Conservation (phyloP, 768 basidiomycete species). For the Naganishia randhawae region DNA sequence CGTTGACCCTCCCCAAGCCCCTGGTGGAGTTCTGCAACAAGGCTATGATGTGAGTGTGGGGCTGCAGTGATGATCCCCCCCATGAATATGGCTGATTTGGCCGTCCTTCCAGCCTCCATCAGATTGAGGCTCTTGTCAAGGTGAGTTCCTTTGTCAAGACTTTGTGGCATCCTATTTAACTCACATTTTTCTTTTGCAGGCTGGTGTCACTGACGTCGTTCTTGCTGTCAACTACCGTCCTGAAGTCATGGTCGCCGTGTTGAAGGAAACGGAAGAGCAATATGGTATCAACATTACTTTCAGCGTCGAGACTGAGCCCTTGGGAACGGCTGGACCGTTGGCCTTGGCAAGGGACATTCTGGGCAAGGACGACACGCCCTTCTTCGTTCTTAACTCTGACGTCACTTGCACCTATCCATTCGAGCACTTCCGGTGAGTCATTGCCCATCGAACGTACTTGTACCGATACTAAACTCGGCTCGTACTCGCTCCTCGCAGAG, state of each 20-base stretch:
- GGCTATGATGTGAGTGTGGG: conserved; percentile 51
- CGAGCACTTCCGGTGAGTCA: conserved; percentile 51
- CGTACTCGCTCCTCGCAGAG: conserved; percentile 27
- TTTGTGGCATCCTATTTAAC: neutral
- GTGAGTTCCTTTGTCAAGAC: conserved; percentile 8
- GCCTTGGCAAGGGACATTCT: conserved; percentile 54
- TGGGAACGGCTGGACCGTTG: conserved; percentile 56
- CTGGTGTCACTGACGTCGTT: conserved; percentile 56
- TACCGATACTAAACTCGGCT: neutral
- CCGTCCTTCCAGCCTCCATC: conserved; percentile 51
- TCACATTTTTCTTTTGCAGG: conserved; percentile 32
- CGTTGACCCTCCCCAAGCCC: conserved; percentile 55
- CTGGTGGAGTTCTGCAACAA: conserved; percentile 54
- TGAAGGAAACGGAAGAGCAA: conserved; percentile 55
- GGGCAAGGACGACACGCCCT: conserved; percentile 55
- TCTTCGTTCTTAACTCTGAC: conserved; percentile 57
- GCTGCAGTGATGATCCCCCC: neutral
- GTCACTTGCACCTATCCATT: conserved; percentile 57
- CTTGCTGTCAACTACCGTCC: conserved; percentile 56
- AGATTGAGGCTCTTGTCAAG: conserved; percentile 55
- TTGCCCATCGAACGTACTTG: conserved; percentile 19
- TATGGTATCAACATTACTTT: conserved; percentile 55
- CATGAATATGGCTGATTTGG: neutral
- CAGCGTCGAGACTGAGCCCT: conserved; percentile 55
- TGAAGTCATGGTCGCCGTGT: conserved; percentile 55